Evolutionary conservation across 164 flowering plant species (phyloP), one percentile per base, ranked within the genome.

Genomic region (Annona cherimola): DNA sequence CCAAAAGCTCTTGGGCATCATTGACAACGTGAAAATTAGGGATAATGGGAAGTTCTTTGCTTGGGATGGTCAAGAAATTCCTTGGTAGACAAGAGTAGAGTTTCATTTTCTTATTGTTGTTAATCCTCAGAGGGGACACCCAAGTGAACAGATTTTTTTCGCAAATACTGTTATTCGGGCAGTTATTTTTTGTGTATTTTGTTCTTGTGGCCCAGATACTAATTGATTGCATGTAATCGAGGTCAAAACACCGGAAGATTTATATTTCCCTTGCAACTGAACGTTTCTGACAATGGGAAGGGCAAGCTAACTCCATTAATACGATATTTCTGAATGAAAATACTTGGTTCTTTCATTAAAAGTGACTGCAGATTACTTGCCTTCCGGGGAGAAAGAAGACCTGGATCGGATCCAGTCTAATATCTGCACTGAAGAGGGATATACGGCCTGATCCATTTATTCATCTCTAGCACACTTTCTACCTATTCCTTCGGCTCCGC

Each of bases 11-110:
- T 76, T 95, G 66, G 70, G 77, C 79, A 91, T 95, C 70, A 93
- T 93, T 45, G 70, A 87, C 77, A 83, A 78, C 59, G 87, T 83
- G 39, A 90, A 84, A 71, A 78, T 45, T 5, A 76, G 81, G 11
- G 97, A 95, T 73, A 95, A 93, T 71, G 99, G 99, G 55, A 92
- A 95, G 80, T 95, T 92, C 77, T 92, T 89, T 78, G 98, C 98
- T 19, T 95, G 99, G 99, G 99, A 95, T 81, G 94, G 97, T 76
- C 88, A 84, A 74, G 93, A 93, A 82, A 93, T 95, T 72, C 99
- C 97, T 72, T 94, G 98, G 97, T 91, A 79, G 81, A 41, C 35
- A 5, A n/a, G 35, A 26, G 35, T 26, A 26, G 35, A 26, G 35
- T 26, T 11, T 3, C 65, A 4, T 63, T 72, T 6, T 26, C 42